A percentile compares a stretch with the other conserved stretches of the same genome.
phyloP scores from a whole-genome alignment of 352 stramenopile genomes.

The Blastocystis sp. region DNA sequence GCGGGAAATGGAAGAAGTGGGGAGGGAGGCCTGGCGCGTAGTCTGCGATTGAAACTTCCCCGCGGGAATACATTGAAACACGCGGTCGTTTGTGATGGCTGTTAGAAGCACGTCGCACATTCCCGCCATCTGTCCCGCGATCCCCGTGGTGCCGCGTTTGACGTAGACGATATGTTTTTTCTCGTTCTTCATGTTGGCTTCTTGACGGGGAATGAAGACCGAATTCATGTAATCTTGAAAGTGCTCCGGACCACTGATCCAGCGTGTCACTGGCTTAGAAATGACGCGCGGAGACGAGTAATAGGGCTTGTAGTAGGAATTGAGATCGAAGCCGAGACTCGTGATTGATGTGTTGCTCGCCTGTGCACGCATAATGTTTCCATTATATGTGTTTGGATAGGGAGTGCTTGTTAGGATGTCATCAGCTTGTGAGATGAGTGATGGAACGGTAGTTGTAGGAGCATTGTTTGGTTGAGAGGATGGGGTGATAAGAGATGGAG shows the following conservation, averaged over 20 bases:
- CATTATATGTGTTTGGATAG: background rate
- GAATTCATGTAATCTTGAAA: constrained; percentile 10
- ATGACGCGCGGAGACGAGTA: background rate
- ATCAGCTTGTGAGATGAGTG: background rate
- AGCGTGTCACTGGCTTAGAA: background rate
- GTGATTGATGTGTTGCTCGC: background rate
- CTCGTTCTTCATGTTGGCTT: background rate
- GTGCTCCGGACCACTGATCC: background rate
- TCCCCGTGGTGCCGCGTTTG: background rate
- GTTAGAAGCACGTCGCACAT: constrained; percentile 22
- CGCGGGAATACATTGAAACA: background rate
- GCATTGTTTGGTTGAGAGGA: no score
- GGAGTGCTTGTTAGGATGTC: no score
- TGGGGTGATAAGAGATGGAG: no score
- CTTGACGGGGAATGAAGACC: background rate
- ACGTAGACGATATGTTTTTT: background rate
- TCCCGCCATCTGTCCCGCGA: constrained; percentile 17
- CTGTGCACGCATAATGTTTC: background rate
- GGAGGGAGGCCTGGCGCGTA: constrained; percentile 2
- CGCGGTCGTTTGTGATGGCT: background rate
- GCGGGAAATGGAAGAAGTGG: constrained; percentile 25
- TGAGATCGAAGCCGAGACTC: background rate
- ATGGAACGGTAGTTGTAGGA: no score
- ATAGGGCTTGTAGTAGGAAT: background rate
- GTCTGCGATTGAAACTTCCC: background rate